Base-by-base conservation (phyloP, 2,329 filamentous ascomycete genomes). In the Microascus cirrosus region DNA sequence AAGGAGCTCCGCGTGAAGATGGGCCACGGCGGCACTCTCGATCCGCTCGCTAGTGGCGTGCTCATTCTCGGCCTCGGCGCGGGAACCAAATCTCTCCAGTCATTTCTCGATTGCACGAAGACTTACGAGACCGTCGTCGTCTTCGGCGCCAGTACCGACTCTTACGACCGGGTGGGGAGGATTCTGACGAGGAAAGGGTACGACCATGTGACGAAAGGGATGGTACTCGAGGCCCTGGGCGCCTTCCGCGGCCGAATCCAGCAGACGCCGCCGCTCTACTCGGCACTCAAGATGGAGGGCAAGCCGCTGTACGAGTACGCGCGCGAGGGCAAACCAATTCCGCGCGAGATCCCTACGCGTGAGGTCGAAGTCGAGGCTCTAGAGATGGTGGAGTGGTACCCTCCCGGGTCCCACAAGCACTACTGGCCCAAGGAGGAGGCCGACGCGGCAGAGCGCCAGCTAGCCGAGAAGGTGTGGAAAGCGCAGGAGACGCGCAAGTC, bases 241-340 rank as follows among this genome's bases (percentile, higher is more conserved):
- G 74, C 78, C 60, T 96, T 96, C 70, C 80, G 85, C 45, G 94
- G 94, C 18, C 87, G 87, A 64, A 90, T 90, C 65, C 85, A 89
- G 75, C 94, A 99, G 75, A 85, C 89, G 63, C 94, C 94, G 42
- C 93, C 93, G 6, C 82, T 99, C 22, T 99, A 92, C 72, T 96
- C 90, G 34, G 94, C 94, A 11, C 77, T 97, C 61, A 92, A 93
- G 70, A 90, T 96, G 71, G 83, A 96, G 63, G 94, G 94, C 2
- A 96, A 96, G 76, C 88, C 90, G 36, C 78, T 96, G 54, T 99
- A 99, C 69, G 92, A 99, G 73, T 97, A 97, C 71, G 94, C 94
- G 22, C 81, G 94, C 54, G 90, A 92, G 69, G 94, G 94, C 18
- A 90, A 87, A 67, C 83, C 89, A 39, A 86, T 96, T 18, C 94